Evolutionary conservation across 495 filamentous ascomycete species (phyloP), one percentile per base, ranked within the genome.

Genomic region (Rusavskia elegans): DNA sequence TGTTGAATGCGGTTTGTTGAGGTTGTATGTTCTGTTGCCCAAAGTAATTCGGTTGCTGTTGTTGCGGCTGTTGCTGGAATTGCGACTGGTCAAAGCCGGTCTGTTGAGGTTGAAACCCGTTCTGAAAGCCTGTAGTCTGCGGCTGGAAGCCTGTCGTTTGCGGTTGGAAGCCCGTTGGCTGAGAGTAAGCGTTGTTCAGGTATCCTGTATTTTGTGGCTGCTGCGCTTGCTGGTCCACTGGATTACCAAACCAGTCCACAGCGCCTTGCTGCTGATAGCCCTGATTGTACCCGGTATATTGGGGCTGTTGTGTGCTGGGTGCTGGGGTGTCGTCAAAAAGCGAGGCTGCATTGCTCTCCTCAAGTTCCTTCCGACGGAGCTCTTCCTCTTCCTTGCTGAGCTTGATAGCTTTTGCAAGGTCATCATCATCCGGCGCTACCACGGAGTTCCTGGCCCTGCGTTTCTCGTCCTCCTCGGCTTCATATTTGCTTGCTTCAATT

Each of bases 201-300:
- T 81, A 96, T 19, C 89, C 93, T 8, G 93, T 84, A 36, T 71
- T 86, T 58, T 81, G 79, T 49, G 89, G 83, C 48, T 81, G 76
- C 60, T 86, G 82, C 58, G 79, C 75, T 55, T 63, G 72, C 64
- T 79, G 79, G 17, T 84, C 79, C 54, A 96, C 81, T 16, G 87
- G 87, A 67, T 99, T 99, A 25, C 90, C 93, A 54, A 87, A 89
- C 80, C 89, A 96, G 65, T 99, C 93, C 27, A 99, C 93, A 9
- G 86, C 85, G 52, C 79, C 79, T 60, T 94, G 89, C 66, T 99
- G 93, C 68, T 95, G 87, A 61, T 97, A 99, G 39, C 90, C 88
- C 67, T 95, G 89, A 65, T 96, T 96, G 70, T 83, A 88, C 3
- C 85, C 84, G 8, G 89, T 95, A 29, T 79, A 79, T 69, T 95